Percentiles rank a stretch among this genome's conserved stretches.
phyloP scores from a whole-genome alignment of 2,329 filamentous ascomycete species.

The Colletotrichum tabaci region DNA sequence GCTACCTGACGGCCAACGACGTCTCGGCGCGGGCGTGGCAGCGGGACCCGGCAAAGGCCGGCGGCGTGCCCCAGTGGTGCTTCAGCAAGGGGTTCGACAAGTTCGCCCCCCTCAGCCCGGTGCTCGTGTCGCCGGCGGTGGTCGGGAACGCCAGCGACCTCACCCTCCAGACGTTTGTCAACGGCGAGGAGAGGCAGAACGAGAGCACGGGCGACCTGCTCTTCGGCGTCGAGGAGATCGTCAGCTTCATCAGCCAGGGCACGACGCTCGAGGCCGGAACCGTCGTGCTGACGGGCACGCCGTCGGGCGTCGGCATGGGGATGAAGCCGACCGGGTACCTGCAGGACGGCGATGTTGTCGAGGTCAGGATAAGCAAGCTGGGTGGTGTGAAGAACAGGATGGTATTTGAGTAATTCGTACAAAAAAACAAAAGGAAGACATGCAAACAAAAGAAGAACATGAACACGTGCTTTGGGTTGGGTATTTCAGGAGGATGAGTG shows the following conservation, averaged over 20 bases:
- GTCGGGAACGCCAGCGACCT: constrained; percentile 50
- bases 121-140: constrained; percentile 53
- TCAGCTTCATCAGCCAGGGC: constrained; percentile 62
- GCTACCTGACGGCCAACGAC: constrained; percentile 64
- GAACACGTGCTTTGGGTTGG: neutral
- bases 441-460: too few species aligned
- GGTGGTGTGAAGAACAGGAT: constrained; percentile 56
- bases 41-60: constrained; percentile 62
- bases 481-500: neutral
- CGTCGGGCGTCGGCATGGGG: constrained; percentile 63
- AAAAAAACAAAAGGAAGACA: neutral
- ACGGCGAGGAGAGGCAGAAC: constrained; percentile 65
- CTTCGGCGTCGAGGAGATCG: constrained; percentile 62
- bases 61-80: constrained; percentile 64
- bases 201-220: constrained; percentile 65
- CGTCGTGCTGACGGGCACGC: constrained; percentile 65
- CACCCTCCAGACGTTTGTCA: constrained; percentile 59
- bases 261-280: constrained; percentile 67
- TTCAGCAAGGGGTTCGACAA: constrained; percentile 70
- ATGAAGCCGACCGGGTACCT: constrained; percentile 60
- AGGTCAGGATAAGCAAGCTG: constrained; percentile 57
- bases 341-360: constrained; percentile 59
- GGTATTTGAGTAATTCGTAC: constrained; percentile 48
- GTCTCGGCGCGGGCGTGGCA: constrained; percentile 69
- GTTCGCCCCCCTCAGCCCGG: constrained; percentile 68